These are phyloP conservation scores for Mycena metata DNA, from an alignment of 768 basidiomycete species.

Conservation along the genomic window DNA sequence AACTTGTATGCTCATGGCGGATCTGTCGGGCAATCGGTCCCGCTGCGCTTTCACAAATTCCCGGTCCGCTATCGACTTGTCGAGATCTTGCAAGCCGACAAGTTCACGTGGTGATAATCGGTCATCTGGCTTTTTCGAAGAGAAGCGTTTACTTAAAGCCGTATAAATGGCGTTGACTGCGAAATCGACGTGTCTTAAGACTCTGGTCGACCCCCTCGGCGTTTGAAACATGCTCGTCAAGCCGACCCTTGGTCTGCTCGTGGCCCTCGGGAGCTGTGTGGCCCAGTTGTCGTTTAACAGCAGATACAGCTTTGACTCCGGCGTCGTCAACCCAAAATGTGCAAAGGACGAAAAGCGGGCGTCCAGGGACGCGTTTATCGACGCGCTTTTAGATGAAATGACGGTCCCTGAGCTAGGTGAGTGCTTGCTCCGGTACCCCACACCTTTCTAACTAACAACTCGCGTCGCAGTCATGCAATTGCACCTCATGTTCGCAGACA, in stretches of 20 bases:
- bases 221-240: slow-evolving; percentile 21
- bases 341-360: slow-evolving; percentile 21
- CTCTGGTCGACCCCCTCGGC: not conserved
- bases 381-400: slow-evolving; percentile 35
- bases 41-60: not conserved
- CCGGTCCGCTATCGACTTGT: slow-evolving; percentile 8
- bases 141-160: not conserved
- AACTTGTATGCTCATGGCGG: too few relatives aligned
- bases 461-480: slow-evolving; percentile 29
- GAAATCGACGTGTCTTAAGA: not conserved
- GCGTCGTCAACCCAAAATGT: slow-evolving; percentile 25
- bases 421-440: not conserved
- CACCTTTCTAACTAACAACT: not conserved
- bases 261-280: slow-evolving; percentile 12
- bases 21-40: too few relatives aligned
- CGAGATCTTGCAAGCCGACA: not conserved
- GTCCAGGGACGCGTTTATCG: slow-evolving; percentile 35
- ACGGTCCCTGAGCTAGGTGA: slow-evolving; percentile 34
- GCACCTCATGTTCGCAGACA: slow-evolving; percentile 40
- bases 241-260: slow-evolving; percentile 19
- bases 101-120: slow-evolving; percentile 25
- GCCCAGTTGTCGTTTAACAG: slow-evolving; percentile 28
- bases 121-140: slow-evolving; percentile 23
- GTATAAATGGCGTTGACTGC: slow-evolving; percentile 7
- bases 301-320: slow-evolving; percentile 35